phyloP scores from a whole-genome alignment of 768 basidiomycete species.

The Galerina marginata region DNA sequence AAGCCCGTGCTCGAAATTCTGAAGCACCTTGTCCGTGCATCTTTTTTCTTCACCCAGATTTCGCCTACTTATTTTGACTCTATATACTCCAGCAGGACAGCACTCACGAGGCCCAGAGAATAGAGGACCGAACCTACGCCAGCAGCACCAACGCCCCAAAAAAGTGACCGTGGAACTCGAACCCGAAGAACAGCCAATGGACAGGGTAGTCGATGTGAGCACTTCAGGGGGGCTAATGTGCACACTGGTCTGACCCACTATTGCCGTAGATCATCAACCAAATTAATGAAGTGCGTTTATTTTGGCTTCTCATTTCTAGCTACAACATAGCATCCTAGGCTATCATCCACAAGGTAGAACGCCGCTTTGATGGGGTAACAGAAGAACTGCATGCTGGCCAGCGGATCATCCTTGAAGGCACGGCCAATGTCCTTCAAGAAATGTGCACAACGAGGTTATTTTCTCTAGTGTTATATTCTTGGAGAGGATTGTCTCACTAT shows the following conservation, averaged over 20 bases:
- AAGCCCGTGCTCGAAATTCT: too few species aligned
- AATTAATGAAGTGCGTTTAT: constrained; percentile 47
- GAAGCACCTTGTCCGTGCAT: too few species aligned
- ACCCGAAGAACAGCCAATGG: constrained; percentile 14
- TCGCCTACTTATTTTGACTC: too few species aligned
- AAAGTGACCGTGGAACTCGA: background rate
- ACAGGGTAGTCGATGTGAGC: constrained; percentile 49
- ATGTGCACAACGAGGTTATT: constrained; percentile 51
- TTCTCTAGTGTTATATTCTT: background rate
- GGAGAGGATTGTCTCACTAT: background rate
- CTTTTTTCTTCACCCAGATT: too few species aligned
- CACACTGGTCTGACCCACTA: background rate
- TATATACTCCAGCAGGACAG: too few species aligned
- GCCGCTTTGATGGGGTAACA: constrained; percentile 52
- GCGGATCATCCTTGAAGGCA: constrained; percentile 50
- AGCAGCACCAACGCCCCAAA: background rate
- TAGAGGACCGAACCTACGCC: background rate
- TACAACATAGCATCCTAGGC: constrained; percentile 38
- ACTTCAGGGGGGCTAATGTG: background rate
- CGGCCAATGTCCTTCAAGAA: constrained; percentile 46
- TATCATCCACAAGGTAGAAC: constrained; percentile 49
- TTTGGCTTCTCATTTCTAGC: background rate
- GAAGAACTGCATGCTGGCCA: constrained; percentile 50
- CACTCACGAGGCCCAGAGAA: too few species aligned
- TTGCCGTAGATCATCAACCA: constrained; percentile 50